Evolutionary conservation across 2,329 filamentous ascomycete species (phyloP).

Genomic region (Diatrype stigma): DNA sequence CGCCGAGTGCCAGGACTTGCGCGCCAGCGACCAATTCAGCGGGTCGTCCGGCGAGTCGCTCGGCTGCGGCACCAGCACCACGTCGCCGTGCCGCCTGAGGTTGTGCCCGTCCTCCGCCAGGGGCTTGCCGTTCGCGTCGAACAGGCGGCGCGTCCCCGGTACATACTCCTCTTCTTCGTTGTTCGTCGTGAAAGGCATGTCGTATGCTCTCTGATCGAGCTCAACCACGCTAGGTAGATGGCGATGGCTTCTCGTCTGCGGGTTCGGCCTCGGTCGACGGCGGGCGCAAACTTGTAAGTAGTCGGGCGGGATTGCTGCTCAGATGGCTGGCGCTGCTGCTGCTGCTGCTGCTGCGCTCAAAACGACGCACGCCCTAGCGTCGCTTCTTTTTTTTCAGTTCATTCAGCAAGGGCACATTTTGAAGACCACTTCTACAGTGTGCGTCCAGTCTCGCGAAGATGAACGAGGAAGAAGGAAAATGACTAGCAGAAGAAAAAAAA

Average conservation of each 20-base stretch:
- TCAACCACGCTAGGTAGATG: neutral
- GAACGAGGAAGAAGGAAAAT: no score
- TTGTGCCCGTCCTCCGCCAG: neutral
- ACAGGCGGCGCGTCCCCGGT: slow-evolving; percentile 1
- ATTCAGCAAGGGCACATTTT: neutral
- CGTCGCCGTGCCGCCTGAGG: slow-evolving; percentile 29
- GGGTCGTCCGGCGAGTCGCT: slow-evolving; percentile 49
- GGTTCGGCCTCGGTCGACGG: neutral
- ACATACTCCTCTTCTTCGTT: neutral
- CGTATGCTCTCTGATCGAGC: neutral
- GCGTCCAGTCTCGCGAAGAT: neutral
- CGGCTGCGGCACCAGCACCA: slow-evolving; percentile 51
- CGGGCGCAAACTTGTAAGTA: neutral
- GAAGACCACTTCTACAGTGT: neutral
- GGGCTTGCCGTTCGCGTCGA: slow-evolving; percentile 1
- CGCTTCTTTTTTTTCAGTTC: neutral
- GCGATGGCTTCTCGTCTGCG: neutral
- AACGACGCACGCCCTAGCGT: neutral
- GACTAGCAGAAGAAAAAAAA: neutral
- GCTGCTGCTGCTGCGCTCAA: neutral
- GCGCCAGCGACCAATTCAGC: slow-evolving; percentile 43
- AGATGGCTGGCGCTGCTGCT: no score
- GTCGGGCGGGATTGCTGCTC: no score
- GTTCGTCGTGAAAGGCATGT: neutral
- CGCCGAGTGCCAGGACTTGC: slow-evolving; percentile 47